Percentiles rank a stretch among this genome's conserved stretches.
Conservation (phyloP, 805 yeast species). For the Kazachstania viticola region DNA sequence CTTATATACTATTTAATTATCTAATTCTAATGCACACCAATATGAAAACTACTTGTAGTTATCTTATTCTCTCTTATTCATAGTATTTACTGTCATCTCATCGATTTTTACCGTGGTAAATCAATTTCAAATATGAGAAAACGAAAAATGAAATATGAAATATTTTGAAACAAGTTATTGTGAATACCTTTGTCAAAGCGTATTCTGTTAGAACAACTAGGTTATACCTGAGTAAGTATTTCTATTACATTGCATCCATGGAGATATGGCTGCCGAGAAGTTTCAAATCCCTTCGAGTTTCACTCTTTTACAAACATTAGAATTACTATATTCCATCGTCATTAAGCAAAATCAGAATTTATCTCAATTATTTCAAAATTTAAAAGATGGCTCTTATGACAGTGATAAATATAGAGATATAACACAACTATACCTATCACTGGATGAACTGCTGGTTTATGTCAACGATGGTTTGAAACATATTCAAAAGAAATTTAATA, state of each 20-base stretch:
- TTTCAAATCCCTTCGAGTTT: constrained; percentile 21
- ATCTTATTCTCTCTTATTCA: too few species aligned
- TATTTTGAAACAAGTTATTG: too few species aligned
- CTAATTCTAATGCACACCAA: too few species aligned
- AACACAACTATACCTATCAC: constrained; percentile 7
- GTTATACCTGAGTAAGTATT: neutral
- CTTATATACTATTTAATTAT: too few species aligned
- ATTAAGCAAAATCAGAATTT: constrained; percentile 14
- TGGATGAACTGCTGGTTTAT: constrained; percentile 13
- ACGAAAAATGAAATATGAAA: too few species aligned
- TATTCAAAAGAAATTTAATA: constrained; percentile 13
- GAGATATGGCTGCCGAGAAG: constrained; percentile 16
- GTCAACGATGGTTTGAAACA: constrained; percentile 17
- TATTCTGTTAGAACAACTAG: too few species aligned
- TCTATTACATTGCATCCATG: too few species aligned
- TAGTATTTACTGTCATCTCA: too few species aligned
- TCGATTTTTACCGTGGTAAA: too few species aligned
- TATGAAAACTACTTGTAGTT: too few species aligned
- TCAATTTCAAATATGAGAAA: too few species aligned
- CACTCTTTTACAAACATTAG: constrained; percentile 20
- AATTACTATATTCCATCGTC: constrained; percentile 20
- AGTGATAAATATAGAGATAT: constrained; percentile 5
- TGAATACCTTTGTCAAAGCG: too few species aligned
- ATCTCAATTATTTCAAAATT: constrained; percentile 3
- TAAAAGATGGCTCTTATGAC: constrained; percentile 1